Conservation (phyloP, 192 early-diverging fungal species). For the Funneliformis geosporum region DNA sequence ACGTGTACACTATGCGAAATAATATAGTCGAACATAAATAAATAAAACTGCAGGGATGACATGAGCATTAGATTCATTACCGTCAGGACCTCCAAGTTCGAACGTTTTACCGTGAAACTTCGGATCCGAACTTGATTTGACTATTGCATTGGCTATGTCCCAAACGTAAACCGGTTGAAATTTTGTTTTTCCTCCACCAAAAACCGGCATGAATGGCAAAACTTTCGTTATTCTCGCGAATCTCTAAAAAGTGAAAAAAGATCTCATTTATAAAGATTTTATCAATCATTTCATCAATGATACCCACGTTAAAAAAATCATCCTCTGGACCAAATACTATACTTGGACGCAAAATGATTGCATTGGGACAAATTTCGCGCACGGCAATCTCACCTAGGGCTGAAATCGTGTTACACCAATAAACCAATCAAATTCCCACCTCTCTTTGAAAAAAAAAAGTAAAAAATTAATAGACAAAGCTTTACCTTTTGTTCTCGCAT, state of each 20-base stretch:
- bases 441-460: background rate
- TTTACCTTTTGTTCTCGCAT: slow-evolving; percentile 42
- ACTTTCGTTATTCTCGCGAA: slow-evolving; percentile 35
- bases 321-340: slow-evolving; percentile 42
- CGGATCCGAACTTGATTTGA: background rate
- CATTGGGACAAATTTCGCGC: slow-evolving; percentile 29
- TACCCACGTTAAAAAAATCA: slow-evolving; percentile 40
- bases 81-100: slow-evolving; percentile 36
- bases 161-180: slow-evolving; percentile 43
- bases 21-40: background rate
- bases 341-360: slow-evolving; percentile 39
- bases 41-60: background rate
- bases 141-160: slow-evolving; percentile 34
- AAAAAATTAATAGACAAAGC: background rate
- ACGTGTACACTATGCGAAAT: slow-evolving; percentile 38
- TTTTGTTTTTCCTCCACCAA: slow-evolving; percentile 35
- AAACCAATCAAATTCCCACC: background rate
- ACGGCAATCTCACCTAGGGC: slow-evolving; percentile 38
- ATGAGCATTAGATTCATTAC: background rate
- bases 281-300: no score
- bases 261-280: background rate
- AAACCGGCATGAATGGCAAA: slow-evolving; percentile 41
- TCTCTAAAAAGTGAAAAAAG: slow-evolving; percentile 1
- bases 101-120: slow-evolving; percentile 31
- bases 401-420: slow-evolving; percentile 9